Percentiles rank a stretch among this genome's conserved stretches.
Conservation (phyloP, 2,329 filamentous ascomycete genomes). For the Cryphonectria parasitica region DNA sequence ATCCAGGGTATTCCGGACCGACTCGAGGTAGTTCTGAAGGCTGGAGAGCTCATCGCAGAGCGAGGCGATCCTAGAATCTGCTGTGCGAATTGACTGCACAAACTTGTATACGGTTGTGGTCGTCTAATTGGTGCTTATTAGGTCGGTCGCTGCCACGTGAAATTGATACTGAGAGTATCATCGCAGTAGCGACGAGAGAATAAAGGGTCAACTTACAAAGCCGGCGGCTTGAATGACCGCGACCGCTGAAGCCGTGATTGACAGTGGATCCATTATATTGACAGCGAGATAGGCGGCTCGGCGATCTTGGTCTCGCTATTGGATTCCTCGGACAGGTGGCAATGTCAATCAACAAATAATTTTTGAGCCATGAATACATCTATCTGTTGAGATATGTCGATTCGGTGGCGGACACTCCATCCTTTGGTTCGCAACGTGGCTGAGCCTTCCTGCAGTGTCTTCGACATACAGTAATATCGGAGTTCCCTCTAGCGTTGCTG, state of each 20-base stretch:
- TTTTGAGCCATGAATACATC: neutral
- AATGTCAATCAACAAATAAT: neutral
- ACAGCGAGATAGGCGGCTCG: neutral
- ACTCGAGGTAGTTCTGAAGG: conserved; percentile 32
- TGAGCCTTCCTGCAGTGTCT: neutral
- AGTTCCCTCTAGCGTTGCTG: neutral
- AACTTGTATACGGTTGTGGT: conserved; percentile 27
- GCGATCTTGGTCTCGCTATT: neutral
- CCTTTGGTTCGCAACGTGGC: neutral
- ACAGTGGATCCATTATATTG: conserved; percentile 25
- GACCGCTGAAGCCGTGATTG: conserved; percentile 23
- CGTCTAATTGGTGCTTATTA: conserved; percentile 4
- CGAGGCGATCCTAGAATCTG: conserved; percentile 29
- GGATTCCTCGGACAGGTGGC: neutral
- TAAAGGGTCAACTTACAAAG: conserved; percentile 23
- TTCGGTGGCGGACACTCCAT: neutral
- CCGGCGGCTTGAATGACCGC: conserved; percentile 27
- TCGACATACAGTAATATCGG: neutral
- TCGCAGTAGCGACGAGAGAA: neutral
- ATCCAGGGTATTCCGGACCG: conserved; percentile 32
- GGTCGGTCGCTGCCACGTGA: neutral
- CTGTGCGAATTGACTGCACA: conserved; percentile 29
- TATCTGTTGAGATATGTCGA: too few relatives aligned
- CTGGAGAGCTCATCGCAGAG: conserved; percentile 32
- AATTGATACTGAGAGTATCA: neutral